Conservation (phyloP, 208 protist genomes). For the Zelonia costaricensis region DNA sequence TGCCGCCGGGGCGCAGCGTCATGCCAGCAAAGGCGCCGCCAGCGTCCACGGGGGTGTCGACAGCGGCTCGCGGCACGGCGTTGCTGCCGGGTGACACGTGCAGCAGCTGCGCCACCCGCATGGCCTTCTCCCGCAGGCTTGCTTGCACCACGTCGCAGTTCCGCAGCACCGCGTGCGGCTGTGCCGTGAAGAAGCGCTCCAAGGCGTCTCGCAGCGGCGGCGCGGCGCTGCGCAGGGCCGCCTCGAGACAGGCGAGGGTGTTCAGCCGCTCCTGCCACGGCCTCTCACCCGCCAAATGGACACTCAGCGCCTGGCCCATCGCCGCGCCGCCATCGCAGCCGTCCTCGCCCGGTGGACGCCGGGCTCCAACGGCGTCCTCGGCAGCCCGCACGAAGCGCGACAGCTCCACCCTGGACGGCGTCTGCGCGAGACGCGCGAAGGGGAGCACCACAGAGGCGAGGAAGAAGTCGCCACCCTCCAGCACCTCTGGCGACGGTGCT, state of each 20-base stretch:
- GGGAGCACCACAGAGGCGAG: too few species aligned
- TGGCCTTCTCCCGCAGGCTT: conserved; percentile 45
- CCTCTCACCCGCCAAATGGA: conserved; percentile 27
- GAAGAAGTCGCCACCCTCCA: too few species aligned
- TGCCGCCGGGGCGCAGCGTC: background rate
- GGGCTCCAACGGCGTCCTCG: background rate
- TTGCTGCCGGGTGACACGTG: conserved; percentile 14
- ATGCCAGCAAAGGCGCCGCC: background rate
- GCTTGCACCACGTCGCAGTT: conserved; percentile 48
- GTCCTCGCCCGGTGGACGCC: background rate
- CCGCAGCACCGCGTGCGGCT: conserved; percentile 27
- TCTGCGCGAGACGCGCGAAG: background rate
- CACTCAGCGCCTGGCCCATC: conserved; percentile 29
- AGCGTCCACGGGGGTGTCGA: too few species aligned
- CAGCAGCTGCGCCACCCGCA: conserved; percentile 33
- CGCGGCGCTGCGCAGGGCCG: conserved; percentile 19
- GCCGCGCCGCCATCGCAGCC: conserved; percentile 9
- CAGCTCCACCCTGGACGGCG: conserved; percentile 18
- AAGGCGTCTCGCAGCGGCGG: background rate
- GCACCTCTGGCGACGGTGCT: background rate
- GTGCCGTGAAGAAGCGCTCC: background rate
- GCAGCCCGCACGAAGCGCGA: background rate
- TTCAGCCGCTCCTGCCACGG: conserved; percentile 64
- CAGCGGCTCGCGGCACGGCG: background rate
- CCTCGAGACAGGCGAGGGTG: conserved; percentile 48